Evolutionary conservation across 2,329 filamentous ascomycete genomes (phyloP), one percentile per base, ranked within the genome.

Genomic region (Stemphylium vesicarium): DNA sequence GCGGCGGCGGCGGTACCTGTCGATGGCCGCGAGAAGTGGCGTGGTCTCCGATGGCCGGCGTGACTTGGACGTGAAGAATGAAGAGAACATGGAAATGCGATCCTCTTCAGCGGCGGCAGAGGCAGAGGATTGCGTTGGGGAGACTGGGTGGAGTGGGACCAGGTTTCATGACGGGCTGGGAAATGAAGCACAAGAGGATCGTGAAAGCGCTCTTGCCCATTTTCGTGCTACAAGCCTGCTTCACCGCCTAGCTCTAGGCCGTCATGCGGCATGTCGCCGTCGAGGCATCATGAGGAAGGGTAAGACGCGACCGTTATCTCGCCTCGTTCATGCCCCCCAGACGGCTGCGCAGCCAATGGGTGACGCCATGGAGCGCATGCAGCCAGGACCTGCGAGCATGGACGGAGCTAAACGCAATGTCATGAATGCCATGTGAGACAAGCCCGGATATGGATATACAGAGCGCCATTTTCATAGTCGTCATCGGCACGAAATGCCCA

Each of bases 21-120:
- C 60, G 42, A 73, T 59, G 29, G 71, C 70, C 22, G 71, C 63
- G 39, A 75, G 68, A 22, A 75, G 69, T 49, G 74, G 74, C 50
- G 74, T 74, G 26, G 66, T 67, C 63, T 77, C 74, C 9, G 68
- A 66, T 15, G 59, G 60, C 44, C 61, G 63, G 60, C 63, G 62
- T 60, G 69, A 68, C 41, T 64, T 70, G 33, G 66, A 63, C 53
- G 66, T 62, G 64, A 75, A 59, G 36, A 76, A 63, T 65, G 74
- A 76, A 55, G 70, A 66, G 62, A 77, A 75, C 74, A 77, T 77
- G 64, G 59, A 42, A 38, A 32, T 38, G 42, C 36, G 24, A 38
- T 43, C 37, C 50, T 57, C 59, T 59, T 54, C 54, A 53, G 47
- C 41, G 52, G 46, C 36, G 55, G 52, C 50, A 56, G 42, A 47